Evolutionary conservation across 257 asterid species (phyloP), one percentile per base, ranked within the genome.

Genomic region (Jacaranda copaia): DNA sequence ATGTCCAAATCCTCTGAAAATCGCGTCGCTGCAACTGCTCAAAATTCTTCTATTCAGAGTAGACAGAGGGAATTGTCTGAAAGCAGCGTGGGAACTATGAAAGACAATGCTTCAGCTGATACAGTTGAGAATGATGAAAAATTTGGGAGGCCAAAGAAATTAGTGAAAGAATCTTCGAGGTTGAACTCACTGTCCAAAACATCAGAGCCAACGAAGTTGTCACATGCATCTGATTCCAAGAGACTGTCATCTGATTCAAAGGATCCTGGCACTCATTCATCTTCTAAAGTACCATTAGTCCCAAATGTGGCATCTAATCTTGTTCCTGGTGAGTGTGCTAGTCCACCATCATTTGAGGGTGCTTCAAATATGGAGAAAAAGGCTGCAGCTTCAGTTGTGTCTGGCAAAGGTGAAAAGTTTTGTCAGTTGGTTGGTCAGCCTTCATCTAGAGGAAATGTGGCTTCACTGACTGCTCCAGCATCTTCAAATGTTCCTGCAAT

Each of bases 361-460:
- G 85, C 80, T 12, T 53, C 93, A 72, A 81, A 76, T 70, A 66
- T 81, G 63, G 92, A 78, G 80, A 88, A 79, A 81, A 88, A 83
- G 83, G 85, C 81, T 80, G 75, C 80, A 42, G 82, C 82, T 64
- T 76, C 91, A 59, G 78, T 77, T 74, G 81, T 77, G 60, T 83
- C 90, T 36, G 87, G 85, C 64, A 92, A 85, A 82, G 81, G 83
- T 77, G 99, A 92, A 84, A 95, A 89, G 88, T 56, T 60, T 74
- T 78, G 76, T 75, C 96, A 84, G 77, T 60, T 90, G 55, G 84
- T 79, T 68, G 70, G 81, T 71, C 93, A 85, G 68, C 62, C 86
- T 32, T 81, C 92, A 76, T 82, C 92, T n/a, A 90, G 86, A 84
- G 91, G 86, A 63, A 91, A 83, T 79, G 80, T 86, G 72, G 75